Evolutionary conservation across 805 yeast genomes (phyloP).

Genomic region (Vanderwaltozyma polyspora): DNA sequence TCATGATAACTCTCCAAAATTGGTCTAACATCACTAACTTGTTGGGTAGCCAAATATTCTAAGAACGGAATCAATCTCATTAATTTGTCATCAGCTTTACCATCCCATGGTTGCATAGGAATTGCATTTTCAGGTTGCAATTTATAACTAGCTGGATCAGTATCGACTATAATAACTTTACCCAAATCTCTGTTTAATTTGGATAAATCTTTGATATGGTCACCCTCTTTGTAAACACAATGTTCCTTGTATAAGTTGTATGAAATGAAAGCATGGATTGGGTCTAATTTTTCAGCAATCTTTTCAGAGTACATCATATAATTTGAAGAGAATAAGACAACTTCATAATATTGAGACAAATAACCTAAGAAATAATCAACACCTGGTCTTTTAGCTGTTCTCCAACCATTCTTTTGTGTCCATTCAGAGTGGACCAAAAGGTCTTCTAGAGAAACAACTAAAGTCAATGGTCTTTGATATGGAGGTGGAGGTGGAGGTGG

Average conservation of each 20-base stretch:
- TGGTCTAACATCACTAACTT: slow-evolving; percentile 80
- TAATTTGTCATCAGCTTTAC: slow-evolving; percentile 69
- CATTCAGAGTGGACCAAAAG: slow-evolving; percentile 83
- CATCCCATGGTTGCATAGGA: slow-evolving; percentile 76
- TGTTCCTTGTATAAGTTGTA: slow-evolving; percentile 86
- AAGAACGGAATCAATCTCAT: slow-evolving; percentile 80
- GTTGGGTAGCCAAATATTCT: slow-evolving; percentile 87
- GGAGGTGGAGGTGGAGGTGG: slow-evolving; percentile 90
- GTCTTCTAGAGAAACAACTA: slow-evolving; percentile 84
- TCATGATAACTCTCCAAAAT: slow-evolving; percentile 63
- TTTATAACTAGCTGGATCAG: slow-evolving; percentile 56
- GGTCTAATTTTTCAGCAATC: slow-evolving; percentile 82
- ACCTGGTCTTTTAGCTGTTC: slow-evolving; percentile 98
- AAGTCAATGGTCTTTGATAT: slow-evolving; percentile 82
- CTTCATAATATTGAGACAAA: slow-evolving; percentile 89
- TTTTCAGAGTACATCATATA: slow-evolving; percentile 78
- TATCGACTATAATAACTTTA: slow-evolving; percentile 72
- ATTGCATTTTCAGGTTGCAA: slow-evolving; percentile 94
- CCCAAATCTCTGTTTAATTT: slow-evolving; percentile 83
- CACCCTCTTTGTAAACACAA: slow-evolving; percentile 75
- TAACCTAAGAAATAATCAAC: slow-evolving; percentile 93
- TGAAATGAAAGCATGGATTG: slow-evolving; percentile 78
- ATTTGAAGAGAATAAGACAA: slow-evolving; percentile 80
- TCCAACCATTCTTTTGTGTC: slow-evolving; percentile 91
- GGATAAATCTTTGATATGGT: slow-evolving; percentile 78